Evolutionary conservation across 2,329 filamentous ascomycete genomes (phyloP), one percentile per base, ranked within the genome.

Genomic region (Pseudogymnoascus sp.): DNA sequence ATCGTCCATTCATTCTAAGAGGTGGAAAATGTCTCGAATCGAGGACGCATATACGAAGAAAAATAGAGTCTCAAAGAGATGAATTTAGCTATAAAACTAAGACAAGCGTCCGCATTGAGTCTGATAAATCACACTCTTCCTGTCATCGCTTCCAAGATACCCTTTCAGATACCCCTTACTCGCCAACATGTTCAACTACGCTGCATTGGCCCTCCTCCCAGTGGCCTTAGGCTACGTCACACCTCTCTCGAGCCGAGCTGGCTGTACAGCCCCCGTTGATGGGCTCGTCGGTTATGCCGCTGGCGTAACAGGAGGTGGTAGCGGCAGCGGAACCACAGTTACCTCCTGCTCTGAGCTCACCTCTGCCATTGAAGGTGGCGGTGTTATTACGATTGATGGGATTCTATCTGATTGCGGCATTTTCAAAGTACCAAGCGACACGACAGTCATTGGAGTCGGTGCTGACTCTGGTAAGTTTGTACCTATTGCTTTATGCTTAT

Each of bases 401-500:
- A 78, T 64, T 11, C 67, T 71, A 14, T 63, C 64, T 36, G 67
- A 68, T 8, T 38, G 49, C 23, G 59, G 43, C 0, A 46, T 68
- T 62, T 59, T 70, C 9, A 61, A 68, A 59, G 66, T 70, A 59
- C 66, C 66, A 36, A 67, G 66, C 5, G 70, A 80, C 74, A 84
- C 80, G 63, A 79, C 78, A 18, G 74, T 84, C 66, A 74, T 83
- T 61, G 82, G 82, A 60, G 73, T 77, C 66, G 74, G 77, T 65
- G 73, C 75, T 31, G 72, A 69, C 60, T 75, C 72, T 56, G 65
- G 64, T 62, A 16, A 53, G 25, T 53, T 31, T 53, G 7, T 5
- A 7, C 14, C 2, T n/a, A 28, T 28, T 28, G 43, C 23, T 53
- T 53, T 53, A 12, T 23, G 16, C 16, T 18, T 23, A 23, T 11